These are phyloP conservation scores for Monosporascus sp. DNA, from an alignment of 2,329 filamentous ascomycete genomes.

Conservation along the genomic window DNA sequence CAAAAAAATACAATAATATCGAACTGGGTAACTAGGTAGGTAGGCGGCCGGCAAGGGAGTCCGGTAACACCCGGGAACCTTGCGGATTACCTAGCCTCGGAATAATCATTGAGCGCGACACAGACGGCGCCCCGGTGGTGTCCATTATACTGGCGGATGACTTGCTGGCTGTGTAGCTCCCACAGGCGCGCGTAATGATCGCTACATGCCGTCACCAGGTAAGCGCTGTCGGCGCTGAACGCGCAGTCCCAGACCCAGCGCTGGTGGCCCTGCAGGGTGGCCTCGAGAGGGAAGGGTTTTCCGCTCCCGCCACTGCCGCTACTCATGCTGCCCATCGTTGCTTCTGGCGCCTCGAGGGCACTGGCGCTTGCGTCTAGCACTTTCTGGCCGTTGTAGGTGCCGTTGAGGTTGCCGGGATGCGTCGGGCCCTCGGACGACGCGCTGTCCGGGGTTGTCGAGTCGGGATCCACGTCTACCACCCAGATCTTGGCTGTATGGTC, in stretches of 20 bases:
- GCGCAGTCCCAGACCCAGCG: conserved; percentile 98
- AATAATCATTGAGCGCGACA: conserved; percentile 87
- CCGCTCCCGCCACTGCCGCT: conserved; percentile 3
- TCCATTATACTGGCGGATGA: conserved; percentile 93
- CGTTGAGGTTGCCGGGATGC: neutral
- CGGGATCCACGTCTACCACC: conserved; percentile 72
- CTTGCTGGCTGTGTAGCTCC: conserved; percentile 81
- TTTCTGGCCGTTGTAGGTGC: conserved; percentile 1
- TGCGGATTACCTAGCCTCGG: conserved; percentile 41
- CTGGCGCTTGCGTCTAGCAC: neutral
- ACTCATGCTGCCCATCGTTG: conserved; percentile 4
- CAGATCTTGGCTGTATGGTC: conserved; percentile 96
- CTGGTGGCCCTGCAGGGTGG: conserved; percentile 84
- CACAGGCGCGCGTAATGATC: conserved; percentile 91
- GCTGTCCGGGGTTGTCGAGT: conserved; percentile 5
- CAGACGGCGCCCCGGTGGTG: conserved; percentile 90
- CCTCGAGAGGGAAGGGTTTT: conserved; percentile 73
- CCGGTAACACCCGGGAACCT: too few relatives aligned
- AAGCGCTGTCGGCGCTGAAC: conserved; percentile 88
- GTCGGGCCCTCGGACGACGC: neutral
- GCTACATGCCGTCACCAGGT: conserved; percentile 87
- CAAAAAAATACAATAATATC: neutral
- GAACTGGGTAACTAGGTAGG: too few relatives aligned
- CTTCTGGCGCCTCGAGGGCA: conserved; percentile 8
- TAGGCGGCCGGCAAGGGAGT: too few relatives aligned